Evolutionary conservation across 75 land plant genomes (phyloP).

Genomic region (Adiantum capillusveneris): DNA sequence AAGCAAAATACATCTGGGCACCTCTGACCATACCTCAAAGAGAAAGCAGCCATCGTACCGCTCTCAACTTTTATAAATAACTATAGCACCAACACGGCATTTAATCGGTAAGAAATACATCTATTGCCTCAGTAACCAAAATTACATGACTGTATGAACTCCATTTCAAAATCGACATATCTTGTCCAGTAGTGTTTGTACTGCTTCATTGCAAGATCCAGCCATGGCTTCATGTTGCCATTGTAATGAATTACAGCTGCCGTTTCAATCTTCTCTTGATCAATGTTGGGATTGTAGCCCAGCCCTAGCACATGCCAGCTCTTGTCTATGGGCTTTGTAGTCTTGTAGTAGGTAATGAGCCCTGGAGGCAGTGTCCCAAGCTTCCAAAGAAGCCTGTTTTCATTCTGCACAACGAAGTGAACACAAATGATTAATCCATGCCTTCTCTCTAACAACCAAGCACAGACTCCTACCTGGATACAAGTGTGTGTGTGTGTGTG

Average conservation of each 20-base stretch:
- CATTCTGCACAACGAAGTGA: constrained; percentile 50
- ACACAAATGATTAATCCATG: background rate
- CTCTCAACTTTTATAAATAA: no score
- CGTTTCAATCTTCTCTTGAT: constrained; percentile 49
- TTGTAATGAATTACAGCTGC: constrained; percentile 78
- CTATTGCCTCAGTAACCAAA: constrained; percentile 43
- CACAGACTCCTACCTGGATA: no score
- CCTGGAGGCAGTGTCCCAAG: constrained; percentile 60
- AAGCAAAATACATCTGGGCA: no score
- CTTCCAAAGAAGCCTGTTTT: constrained; percentile 55
- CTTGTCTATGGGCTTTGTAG: constrained; percentile 65
- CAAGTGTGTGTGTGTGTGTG: no score
- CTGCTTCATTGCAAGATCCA: constrained; percentile 71
- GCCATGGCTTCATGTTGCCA: constrained; percentile 94
- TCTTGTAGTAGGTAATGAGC: constrained; percentile 56
- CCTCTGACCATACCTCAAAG: no score
- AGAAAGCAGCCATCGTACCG: no score
- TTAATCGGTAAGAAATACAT: no score
- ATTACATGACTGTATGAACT: constrained; percentile 60
- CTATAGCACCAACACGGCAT: no score
- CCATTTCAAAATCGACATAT: constrained; percentile 74
- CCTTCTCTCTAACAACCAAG: background rate
- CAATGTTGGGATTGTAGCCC: constrained; percentile 70
- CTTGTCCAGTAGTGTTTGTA: constrained; percentile 62
- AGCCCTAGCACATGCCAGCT: constrained; percentile 81